Conservation (phyloP, 345 rosid genomes). For the Gossypium turneri region DNA sequence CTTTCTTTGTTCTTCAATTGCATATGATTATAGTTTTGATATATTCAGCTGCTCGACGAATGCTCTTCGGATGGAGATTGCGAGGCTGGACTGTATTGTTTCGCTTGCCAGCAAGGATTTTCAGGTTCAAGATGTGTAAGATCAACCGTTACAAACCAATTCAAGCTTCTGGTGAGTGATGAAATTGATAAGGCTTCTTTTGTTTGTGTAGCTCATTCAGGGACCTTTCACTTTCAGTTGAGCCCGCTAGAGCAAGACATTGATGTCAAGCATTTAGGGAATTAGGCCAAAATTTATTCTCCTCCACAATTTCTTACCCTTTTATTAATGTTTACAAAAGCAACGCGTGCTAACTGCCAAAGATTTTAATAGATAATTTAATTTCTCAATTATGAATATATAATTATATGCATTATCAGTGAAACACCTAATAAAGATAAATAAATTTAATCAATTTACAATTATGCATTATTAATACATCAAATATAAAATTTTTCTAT, state of each 20-base stretch:
- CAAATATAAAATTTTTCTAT: too few species aligned
- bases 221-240: neutral
- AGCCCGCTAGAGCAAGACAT: neutral
- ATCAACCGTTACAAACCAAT: constrained; percentile 46
- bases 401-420: too few species aligned
- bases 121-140: constrained; percentile 54
- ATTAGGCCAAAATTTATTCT: neutral
- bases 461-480: too few species aligned
- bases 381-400: too few species aligned
- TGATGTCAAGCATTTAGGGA: neutral
- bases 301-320: neutral
- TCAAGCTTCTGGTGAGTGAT: constrained; percentile 51
- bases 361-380: too few species aligned
- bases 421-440: too few species aligned
- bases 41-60: constrained; percentile 44
- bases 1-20: neutral
- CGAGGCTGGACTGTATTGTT: constrained; percentile 53
- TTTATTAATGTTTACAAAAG: too few species aligned
- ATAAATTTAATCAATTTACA: too few species aligned
- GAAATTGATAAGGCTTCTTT: neutral
- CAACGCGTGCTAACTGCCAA: too few species aligned
- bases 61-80: constrained; percentile 62
- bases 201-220: neutral
- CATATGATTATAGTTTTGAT: neutral
- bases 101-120: constrained; percentile 44